phyloP scores from a whole-genome alignment of 495 filamentous ascomycete genomes.

The Aspergillus ostianus region DNA sequence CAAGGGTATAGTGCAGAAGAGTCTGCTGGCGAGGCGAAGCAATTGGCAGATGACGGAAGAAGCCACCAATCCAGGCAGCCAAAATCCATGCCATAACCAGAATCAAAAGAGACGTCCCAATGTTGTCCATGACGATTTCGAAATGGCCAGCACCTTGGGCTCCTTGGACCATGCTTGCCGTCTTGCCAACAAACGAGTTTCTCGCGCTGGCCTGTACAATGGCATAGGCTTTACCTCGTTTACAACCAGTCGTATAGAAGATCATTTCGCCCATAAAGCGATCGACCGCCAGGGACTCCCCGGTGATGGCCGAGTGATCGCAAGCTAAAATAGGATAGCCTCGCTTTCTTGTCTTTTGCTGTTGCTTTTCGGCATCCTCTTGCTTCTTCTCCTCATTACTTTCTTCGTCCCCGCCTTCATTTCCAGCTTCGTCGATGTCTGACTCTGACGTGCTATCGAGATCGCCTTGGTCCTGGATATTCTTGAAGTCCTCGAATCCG shows the following conservation, averaged over 20 bases:
- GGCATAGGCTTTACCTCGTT: slow-evolving; percentile 68
- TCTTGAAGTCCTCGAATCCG: slow-evolving; percentile 63
- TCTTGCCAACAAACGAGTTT: slow-evolving; percentile 68
- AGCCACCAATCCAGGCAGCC: slow-evolving; percentile 68
- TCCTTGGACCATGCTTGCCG: slow-evolving; percentile 64
- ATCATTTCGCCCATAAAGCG: slow-evolving; percentile 68
- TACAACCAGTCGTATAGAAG: slow-evolving; percentile 73
- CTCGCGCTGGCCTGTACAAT: slow-evolving; percentile 60
- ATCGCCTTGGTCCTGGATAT: slow-evolving; percentile 51
- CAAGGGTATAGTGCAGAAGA: slow-evolving; percentile 64
- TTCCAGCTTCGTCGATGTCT: no score
- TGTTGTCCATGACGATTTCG: slow-evolving; percentile 75
- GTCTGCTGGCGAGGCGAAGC: slow-evolving; percentile 56
- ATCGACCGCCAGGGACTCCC: slow-evolving; percentile 70
- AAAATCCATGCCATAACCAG: slow-evolving; percentile 69
- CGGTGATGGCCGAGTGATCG: slow-evolving; percentile 73
- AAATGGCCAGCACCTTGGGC: slow-evolving; percentile 71
- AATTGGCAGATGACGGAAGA: slow-evolving; percentile 65
- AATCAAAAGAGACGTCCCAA: slow-evolving; percentile 66
- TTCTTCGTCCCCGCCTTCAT: slow-evolving; percentile 19
- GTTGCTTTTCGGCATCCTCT: slow-evolving; percentile 18
- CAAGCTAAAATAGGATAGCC: slow-evolving; percentile 61
- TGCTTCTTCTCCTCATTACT: slow-evolving; percentile 11
- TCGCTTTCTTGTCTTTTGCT: slow-evolving; percentile 26
- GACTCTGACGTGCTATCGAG: slow-evolving; percentile 55